Percentiles rank a stretch among this genome's conserved stretches.
These are phyloP conservation scores for Candida maris DNA, from an alignment of 805 yeast species.

Conservation along the genomic window DNA sequence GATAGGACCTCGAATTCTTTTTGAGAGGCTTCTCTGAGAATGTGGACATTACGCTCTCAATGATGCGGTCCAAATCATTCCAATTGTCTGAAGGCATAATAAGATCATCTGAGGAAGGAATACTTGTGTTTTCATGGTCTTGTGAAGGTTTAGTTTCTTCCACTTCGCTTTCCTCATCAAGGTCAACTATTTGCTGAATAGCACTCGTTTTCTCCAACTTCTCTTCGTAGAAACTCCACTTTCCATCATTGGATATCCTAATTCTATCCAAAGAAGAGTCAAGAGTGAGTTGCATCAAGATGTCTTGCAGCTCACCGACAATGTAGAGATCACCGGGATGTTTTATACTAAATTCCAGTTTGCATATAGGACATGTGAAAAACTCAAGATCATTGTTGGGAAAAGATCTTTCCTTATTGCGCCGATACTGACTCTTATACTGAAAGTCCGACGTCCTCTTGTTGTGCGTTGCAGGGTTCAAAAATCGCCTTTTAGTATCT, in stretches of 20 bases:
- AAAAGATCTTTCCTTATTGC: conserved; percentile 15
- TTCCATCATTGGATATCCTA: conserved; percentile 27
- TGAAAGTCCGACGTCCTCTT: conserved; percentile 18
- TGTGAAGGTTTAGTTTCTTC: conserved; percentile 3
- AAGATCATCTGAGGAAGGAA: neutral
- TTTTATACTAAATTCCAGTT: conserved; percentile 31
- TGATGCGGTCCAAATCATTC: conserved; percentile 1
- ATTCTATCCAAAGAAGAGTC: conserved; percentile 19
- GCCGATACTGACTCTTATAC: conserved; percentile 19
- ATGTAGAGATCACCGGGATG: conserved; percentile 31
- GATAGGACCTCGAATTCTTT: neutral
- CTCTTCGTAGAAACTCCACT: conserved; percentile 20
- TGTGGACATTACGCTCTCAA: conserved; percentile 2
- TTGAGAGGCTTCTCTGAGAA: neutral
- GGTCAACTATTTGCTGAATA: conserved; percentile 11
- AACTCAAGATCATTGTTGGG: conserved; percentile 27
- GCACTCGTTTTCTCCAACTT: neutral
- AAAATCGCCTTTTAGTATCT: conserved; percentile 25
- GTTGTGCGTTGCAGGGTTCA: conserved; percentile 22
- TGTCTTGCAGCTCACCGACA: conserved; percentile 29
- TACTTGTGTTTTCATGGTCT: conserved; percentile 1
- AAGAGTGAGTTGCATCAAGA: conserved; percentile 17
- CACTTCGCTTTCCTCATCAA: conserved; percentile 17
- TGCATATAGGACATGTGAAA: conserved; percentile 35
- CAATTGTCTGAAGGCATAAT: neutral